phyloP scores from a whole-genome alignment of 2,329 filamentous ascomycete genomes.

The Talaromyces sp. region DNA sequence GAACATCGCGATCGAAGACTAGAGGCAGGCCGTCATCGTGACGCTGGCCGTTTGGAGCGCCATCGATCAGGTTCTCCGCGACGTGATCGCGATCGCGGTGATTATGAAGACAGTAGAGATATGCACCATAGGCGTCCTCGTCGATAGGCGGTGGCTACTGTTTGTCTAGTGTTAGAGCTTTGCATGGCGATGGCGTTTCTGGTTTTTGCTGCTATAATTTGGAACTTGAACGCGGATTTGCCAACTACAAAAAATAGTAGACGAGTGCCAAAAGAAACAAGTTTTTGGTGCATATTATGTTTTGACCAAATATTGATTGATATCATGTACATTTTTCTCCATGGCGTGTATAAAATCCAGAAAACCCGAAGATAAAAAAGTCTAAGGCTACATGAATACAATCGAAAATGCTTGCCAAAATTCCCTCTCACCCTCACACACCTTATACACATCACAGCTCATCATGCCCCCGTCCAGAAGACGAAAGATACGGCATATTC shows the following conservation, averaged over 20 bases:
- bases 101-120: not conserved
- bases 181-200: constrained; percentile 20
- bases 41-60: not conserved
- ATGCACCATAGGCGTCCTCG: constrained; percentile 2
- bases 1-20: constrained; percentile 26
- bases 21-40: not conserved
- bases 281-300: not conserved
- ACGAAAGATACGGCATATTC: constrained; percentile 73
- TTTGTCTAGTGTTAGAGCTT: not conserved
- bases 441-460: constrained; percentile 42
- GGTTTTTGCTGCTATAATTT: not conserved
- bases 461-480: constrained; percentile 39
- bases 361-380: not conserved
- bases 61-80: constrained; percentile 3
- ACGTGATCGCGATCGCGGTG: not conserved
- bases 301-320: not conserved
- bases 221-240: not conserved
- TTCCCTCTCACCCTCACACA: not conserved
- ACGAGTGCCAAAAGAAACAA: too few species aligned
- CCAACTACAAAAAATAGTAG: too few species aligned
- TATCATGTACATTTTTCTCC: not conserved
- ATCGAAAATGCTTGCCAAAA: not conserved
- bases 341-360: not conserved
- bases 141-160: not conserved
- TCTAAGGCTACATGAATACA: constrained; percentile 2